Evolutionary conservation across 495 filamentous ascomycete species (phyloP), one percentile per base, ranked within the genome.

Genomic region (Annulohypoxylon moriforme): DNA sequence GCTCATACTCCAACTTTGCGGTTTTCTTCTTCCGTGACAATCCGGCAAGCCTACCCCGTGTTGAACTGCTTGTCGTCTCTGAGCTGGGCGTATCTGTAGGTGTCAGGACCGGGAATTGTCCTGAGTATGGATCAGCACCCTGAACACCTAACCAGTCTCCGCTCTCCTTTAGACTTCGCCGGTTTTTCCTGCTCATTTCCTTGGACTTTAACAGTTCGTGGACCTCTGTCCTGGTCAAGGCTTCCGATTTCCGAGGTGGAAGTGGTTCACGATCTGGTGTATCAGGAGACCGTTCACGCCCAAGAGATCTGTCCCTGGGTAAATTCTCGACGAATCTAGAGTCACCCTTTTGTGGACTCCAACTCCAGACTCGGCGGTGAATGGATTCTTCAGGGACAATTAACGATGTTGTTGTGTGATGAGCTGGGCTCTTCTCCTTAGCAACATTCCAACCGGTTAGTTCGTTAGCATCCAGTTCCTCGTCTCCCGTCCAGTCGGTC

Each of bases 81-180:
- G 73, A 74, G 60, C 73, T 76, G 20, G 63, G 27, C 33, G 67
- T 77, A 60, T 70, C 71, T 13, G 81, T 83, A 14, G 82, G 81
- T 9, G 83, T 84, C 31, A 84, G 72, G 6, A 82, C 73, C 34
- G 86, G 80, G 60, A 78, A 81, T 67, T 79, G 75, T 1, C 86
- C 85, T n/a, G 85, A 87, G 47, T 81, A 75, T 10, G 86, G 85
- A 64, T 88, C 86, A n/a, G 82, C 81, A 18, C 86, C 85, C 65
- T 85, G 85, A 11, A 86, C 83, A 10, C 86, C 85, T 10, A 87
- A 78, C 74, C 81, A 88, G 65, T 88, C 86, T 14, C 84, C 82
- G 57, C 83, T 84, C 59, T 82, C 78, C 42, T 79, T 80, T 29
- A 84, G 64, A 14, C 50, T 78, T 36, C 73, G 79, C 5, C 83